These are phyloP conservation scores for Aspergillus quadrilineatus DNA, from an alignment of 2,329 filamentous ascomycete species.

Conservation along the genomic window DNA sequence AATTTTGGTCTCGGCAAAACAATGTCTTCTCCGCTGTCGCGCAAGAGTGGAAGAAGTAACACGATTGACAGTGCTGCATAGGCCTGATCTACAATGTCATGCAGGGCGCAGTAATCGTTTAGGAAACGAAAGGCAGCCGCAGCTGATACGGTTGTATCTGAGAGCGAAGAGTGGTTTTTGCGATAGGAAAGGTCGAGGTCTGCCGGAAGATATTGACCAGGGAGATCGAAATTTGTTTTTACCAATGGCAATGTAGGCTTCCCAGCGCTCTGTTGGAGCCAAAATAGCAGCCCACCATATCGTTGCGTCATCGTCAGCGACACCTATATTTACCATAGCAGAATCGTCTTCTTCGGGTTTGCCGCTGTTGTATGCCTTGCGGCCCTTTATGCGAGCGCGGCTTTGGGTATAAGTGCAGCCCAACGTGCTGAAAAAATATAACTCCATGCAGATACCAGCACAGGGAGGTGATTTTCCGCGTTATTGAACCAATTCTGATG, in stretches of 20 bases:
- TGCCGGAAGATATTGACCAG: slow-evolving; percentile 9
- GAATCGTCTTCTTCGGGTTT: not conserved
- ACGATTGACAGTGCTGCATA: slow-evolving; percentile 11
- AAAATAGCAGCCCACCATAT: slow-evolving; percentile 8
- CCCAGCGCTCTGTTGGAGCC: slow-evolving; percentile 3
- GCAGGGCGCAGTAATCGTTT: slow-evolving; percentile 7
- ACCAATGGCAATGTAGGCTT: slow-evolving; percentile 1
- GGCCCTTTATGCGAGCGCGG: slow-evolving; percentile 1
- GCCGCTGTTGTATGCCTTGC: slow-evolving; percentile 1
- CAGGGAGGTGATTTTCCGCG: slow-evolving; percentile 1
- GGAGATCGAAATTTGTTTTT: slow-evolving; percentile 5
- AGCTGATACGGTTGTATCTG: slow-evolving; percentile 1
- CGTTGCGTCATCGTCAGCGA: not conserved
- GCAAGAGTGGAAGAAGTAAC: slow-evolving; percentile 6
- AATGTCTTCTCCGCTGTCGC: not conserved
- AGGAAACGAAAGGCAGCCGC: slow-evolving; percentile 3
- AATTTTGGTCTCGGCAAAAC: not conserved
- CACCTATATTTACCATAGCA: slow-evolving; percentile 4
- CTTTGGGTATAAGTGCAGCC: slow-evolving; percentile 8
- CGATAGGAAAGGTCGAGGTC: not conserved
- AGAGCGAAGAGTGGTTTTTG: not conserved
- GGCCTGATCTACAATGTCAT: slow-evolving; percentile 6
- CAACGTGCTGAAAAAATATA: slow-evolving; percentile 9
- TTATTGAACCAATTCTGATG: slow-evolving; percentile 2
- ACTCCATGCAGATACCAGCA: slow-evolving; percentile 7